Evolutionary conservation across 2,329 filamentous ascomycete genomes (phyloP), one percentile per base, ranked within the genome.

Genomic region (Phialophora tarda): DNA sequence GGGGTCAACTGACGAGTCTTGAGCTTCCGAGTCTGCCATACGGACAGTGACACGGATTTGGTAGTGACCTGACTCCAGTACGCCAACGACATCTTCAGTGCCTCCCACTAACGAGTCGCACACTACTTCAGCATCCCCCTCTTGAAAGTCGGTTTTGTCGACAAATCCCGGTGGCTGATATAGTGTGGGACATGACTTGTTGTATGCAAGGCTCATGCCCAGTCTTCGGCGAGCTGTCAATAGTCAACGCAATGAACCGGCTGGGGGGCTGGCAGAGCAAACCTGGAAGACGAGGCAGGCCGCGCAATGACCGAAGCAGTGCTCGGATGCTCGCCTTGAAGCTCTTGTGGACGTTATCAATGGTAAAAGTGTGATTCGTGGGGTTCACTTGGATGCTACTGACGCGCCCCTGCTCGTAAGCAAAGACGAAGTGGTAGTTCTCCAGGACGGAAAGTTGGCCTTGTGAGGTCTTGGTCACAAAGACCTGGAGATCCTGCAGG

Each of bases 401-500:
- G 65, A 76, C 63, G 75, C 73, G 64, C 71, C 76, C 48, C 74
- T 66, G 11, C 61, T 74, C 62, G 63, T 84, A 84, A 23, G 78
- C 78, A 71, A 85, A 81, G 4, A 77, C 78, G 68, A 84, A 84
- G 1, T 78, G 82, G 71, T 84, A 85, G 4, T 77, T 78, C 72
- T 85, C 83, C 11, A 84, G 57, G n/a, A 84, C 77, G 32, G 79
- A 73, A 7, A 73, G 69, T 2, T 76, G 75, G 5, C 74, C 64
- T 21, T 77, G 69, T 23, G 76, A 75, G 66, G 81, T 76, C 32
- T 78, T 75, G 64, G 80, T 77, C 23, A 85, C 77, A 41, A 79
- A 81, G 34, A 85, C 69, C 65, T 84, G 80, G n/a, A 85, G 65
- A 2, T 78, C 78, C 30, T 78, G 76, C 3, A 85, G 76, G 26